These are phyloP conservation scores for Alternaria postmessia DNA, from an alignment of 2,329 filamentous ascomycete genomes.

Conservation along the genomic window DNA sequence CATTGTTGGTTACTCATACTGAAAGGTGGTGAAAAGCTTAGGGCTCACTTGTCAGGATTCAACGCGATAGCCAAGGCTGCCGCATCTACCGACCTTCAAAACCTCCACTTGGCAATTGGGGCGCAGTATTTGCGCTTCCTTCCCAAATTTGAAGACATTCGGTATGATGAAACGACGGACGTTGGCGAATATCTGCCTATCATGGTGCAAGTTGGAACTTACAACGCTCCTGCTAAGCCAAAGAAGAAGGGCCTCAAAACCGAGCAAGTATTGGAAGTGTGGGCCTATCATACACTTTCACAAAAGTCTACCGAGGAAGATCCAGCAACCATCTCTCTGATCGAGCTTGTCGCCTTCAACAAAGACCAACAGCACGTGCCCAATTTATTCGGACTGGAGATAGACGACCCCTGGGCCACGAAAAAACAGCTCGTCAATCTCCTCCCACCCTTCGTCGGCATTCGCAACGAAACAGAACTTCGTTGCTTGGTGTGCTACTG, in stretches of 20 bases:
- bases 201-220: background rate
- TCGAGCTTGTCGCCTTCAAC: background rate
- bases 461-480: background rate
- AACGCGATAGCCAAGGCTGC: background rate
- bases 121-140: background rate
- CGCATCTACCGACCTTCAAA: background rate
- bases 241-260: background rate
- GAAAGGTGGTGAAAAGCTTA: background rate
- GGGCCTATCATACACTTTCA: background rate
- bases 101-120: constrained; percentile 4
- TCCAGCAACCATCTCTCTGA: background rate
- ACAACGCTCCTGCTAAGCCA: background rate
- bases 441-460: background rate
- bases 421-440: background rate
- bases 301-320: background rate
- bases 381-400: background rate
- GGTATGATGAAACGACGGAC: background rate
- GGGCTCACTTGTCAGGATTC: background rate
- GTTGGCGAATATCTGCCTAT: background rate
- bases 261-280: background rate
- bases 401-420: background rate
- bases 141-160: background rate
- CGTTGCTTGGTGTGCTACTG: background rate
- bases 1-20: no score
- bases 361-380: background rate